Evolutionary conservation across 2,329 filamentous ascomycete genomes (phyloP).

Genomic region (Didymella segeticola): DNA sequence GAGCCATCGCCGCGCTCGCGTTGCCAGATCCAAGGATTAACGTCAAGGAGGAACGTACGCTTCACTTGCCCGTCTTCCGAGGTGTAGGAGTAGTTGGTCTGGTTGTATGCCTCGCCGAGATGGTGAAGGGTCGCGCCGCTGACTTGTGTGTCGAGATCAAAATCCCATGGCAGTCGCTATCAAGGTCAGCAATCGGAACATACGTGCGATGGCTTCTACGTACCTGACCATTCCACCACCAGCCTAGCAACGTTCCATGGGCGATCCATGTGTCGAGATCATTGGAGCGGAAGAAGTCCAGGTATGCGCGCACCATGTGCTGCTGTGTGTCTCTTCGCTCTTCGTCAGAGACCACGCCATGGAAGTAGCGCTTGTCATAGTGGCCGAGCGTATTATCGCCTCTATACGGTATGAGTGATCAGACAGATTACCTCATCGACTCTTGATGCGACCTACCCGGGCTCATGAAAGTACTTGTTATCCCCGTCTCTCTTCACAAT

Average conservation of each 20-base stretch:
- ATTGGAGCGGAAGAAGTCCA: slow-evolving; percentile 68
- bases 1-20: slow-evolving; percentile 68
- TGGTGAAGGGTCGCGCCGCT: slow-evolving; percentile 69
- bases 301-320: slow-evolving; percentile 76
- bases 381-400: slow-evolving; percentile 66
- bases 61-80: slow-evolving; percentile 47
- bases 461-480: slow-evolving; percentile 50
- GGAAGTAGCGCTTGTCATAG: slow-evolving; percentile 77
- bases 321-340: slow-evolving; percentile 70
- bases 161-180: slow-evolving; percentile 81
- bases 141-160: slow-evolving; percentile 83
- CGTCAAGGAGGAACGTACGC: slow-evolving; percentile 72
- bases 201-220: background rate
- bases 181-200: slow-evolving; percentile 22
- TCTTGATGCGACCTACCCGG: slow-evolving; percentile 38
- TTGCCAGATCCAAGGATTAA: slow-evolving; percentile 74
- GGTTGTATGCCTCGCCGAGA: slow-evolving; percentile 71
- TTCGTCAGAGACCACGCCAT: slow-evolving; percentile 67
- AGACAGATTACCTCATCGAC: background rate
- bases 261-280: slow-evolving; percentile 84
- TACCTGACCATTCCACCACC: slow-evolving; percentile 82
- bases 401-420: slow-evolving; percentile 28
- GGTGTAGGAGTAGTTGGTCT: slow-evolving; percentile 62
- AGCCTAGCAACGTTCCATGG: slow-evolving; percentile 82
- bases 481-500: slow-evolving; percentile 18